These are phyloP conservation scores for Escallonia rubra DNA, from an alignment of 129 eudicot species.

Conservation along the genomic window DNA sequence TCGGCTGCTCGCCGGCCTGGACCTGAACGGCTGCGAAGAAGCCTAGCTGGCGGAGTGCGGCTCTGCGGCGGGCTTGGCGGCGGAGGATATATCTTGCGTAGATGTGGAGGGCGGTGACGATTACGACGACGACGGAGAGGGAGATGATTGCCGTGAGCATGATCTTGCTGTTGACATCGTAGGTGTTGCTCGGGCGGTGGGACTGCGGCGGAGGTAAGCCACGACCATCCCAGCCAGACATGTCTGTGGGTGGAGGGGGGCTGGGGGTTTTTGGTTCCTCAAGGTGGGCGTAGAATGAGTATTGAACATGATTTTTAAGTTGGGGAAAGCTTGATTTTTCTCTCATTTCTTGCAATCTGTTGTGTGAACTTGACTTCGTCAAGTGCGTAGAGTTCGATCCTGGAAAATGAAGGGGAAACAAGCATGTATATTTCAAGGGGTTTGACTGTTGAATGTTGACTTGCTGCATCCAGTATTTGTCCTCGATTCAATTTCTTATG, in stretches of 20 bases:
- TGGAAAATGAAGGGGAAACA: no score
- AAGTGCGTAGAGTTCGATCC: no score
- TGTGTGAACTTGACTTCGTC: no score
- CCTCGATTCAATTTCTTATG: no score
- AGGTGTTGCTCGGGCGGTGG: not conserved
- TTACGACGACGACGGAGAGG: slow-evolving; percentile 48
- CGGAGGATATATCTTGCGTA: slow-evolving; percentile 63
- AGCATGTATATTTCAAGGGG: no score
- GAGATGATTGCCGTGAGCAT: slow-evolving; percentile 53
- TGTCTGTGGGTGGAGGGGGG: not conserved
- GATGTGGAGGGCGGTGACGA: slow-evolving; percentile 54
- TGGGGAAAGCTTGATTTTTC: no score
- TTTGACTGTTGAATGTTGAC: no score
- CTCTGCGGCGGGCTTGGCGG: slow-evolving; percentile 45
- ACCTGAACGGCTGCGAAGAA: slow-evolving; percentile 14
- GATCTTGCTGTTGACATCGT: slow-evolving; percentile 37
- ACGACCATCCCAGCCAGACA: not conserved
- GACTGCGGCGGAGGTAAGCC: not conserved
- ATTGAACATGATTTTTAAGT: no score
- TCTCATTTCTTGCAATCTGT: no score
- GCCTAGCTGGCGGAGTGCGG: slow-evolving; percentile 26
- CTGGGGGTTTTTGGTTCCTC: not conserved
- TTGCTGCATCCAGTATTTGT: no score
- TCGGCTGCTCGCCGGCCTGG: slow-evolving; percentile 29
- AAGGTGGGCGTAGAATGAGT: no score